Percentiles rank a stretch among this genome's conserved stretches.
These are phyloP conservation scores for Parmelia sp. DNA, from an alignment of 495 filamentous ascomycete species.

Conservation along the genomic window DNA sequence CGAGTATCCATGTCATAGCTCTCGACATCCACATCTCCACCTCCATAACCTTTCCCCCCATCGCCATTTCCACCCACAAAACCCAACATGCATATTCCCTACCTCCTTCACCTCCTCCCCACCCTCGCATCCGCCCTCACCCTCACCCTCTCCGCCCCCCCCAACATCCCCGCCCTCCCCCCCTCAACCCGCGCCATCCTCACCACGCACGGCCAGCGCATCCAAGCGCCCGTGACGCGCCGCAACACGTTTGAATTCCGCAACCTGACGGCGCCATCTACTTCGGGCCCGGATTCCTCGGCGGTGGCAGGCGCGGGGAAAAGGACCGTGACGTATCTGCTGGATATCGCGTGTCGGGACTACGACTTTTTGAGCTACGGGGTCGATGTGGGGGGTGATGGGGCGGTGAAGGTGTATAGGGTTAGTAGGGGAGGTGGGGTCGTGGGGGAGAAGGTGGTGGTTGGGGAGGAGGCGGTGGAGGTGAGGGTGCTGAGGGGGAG, in stretches of 20 bases:
- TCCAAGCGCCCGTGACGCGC: constrained; percentile 55
- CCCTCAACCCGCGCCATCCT: constrained; percentile 49
- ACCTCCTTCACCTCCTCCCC: constrained; percentile 36
- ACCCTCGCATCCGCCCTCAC: constrained; percentile 58
- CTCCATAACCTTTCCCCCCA: neutral
- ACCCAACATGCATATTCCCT: constrained; percentile 27
- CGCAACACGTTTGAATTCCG: constrained; percentile 66
- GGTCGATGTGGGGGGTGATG: constrained; percentile 58
- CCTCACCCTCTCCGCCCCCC: constrained; percentile 33
- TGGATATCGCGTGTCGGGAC: constrained; percentile 67
- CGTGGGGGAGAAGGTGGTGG: constrained; percentile 55
- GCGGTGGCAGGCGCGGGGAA: neutral
- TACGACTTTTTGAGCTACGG: constrained; percentile 68
- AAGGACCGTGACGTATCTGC: constrained; percentile 57
- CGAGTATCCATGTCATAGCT: neutral
- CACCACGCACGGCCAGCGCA: constrained; percentile 52
- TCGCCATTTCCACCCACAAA: neutral
- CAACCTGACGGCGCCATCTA: constrained; percentile 36
- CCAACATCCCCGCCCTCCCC: constrained; percentile 53
- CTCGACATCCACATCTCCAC: neutral
- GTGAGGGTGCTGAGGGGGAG: constrained; percentile 55
- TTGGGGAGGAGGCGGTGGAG: constrained; percentile 42
- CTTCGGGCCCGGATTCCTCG: constrained; percentile 16
- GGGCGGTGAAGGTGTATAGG: constrained; percentile 47
- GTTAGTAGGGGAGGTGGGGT: constrained; percentile 79